A percentile compares a stretch with the other conserved stretches of the same genome.
These are phyloP conservation scores for Podospora tetraspora DNA, from an alignment of 495 filamentous ascomycete species.

Conservation along the genomic window DNA sequence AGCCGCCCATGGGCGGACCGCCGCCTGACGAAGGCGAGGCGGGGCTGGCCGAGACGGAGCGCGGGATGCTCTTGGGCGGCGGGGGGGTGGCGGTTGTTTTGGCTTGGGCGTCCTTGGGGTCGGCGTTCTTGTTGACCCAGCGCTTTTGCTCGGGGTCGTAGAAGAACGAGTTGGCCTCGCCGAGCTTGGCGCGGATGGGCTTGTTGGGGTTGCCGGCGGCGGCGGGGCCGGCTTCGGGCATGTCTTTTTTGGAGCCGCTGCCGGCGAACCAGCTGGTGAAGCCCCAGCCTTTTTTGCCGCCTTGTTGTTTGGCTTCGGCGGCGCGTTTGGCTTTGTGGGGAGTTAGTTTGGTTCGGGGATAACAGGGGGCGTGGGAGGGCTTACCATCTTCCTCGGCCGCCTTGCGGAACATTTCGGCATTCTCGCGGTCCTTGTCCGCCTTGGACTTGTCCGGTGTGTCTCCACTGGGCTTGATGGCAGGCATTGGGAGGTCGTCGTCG, in stretches of 20 bases:
- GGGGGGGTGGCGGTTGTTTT: constrained; percentile 44
- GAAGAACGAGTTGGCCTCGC: constrained; percentile 87
- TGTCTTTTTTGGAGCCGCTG: constrained; percentile 56
- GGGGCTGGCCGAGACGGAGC: constrained; percentile 33
- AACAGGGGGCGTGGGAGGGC: constrained; percentile 12
- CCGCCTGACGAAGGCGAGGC: constrained; percentile 22
- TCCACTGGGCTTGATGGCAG: constrained; percentile 4
- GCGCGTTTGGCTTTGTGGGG: constrained; percentile 38
- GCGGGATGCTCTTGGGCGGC: constrained; percentile 37
- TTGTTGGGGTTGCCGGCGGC: constrained; percentile 43
- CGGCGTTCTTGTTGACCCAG: constrained; percentile 95
- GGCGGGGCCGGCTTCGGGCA: constrained; percentile 12
- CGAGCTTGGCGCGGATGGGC: constrained; percentile 89
- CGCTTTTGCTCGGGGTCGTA: constrained; percentile 92
- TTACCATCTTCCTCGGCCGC: constrained; percentile 82
- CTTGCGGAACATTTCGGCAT: constrained; percentile 73
- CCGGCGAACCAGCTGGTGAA: constrained; percentile 78
- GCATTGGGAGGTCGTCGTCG: constrained; percentile 49
- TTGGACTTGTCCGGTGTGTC: constrained; percentile 41
- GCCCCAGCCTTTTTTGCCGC: constrained; percentile 70
- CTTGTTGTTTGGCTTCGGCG: constrained; percentile 30
- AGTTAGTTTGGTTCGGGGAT: constrained; percentile 16
- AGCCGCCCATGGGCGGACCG: constrained; percentile 21
- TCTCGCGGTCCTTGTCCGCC: constrained; percentile 54
- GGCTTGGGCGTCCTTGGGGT: constrained; percentile 43